Base-by-base conservation (phyloP, 1,139 yeast genomes). In the Hyphopichia buzzinii region DNA sequence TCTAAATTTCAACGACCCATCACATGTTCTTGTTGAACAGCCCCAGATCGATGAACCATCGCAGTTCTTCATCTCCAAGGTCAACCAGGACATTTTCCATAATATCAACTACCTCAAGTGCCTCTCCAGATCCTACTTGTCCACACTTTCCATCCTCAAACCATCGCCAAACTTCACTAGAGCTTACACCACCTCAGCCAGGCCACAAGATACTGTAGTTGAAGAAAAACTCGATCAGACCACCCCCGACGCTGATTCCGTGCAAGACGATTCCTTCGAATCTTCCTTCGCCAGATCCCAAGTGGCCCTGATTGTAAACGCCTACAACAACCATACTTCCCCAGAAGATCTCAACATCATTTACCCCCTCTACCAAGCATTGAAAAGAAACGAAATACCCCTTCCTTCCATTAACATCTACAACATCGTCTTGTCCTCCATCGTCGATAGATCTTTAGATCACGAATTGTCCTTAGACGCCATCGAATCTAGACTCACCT, bases 401-500 rank as follows among this genome's bases (percentile, higher is more conserved):
- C 50, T 67, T 10, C 68, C 72, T 5, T 48, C 62, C 8, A 52
- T 62, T 8, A 62, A 59, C 4, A 45, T 55, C 8, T 71, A 66
- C 52, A 69, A 71, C 45, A 50, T 60, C 4, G 66, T 71, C 3
- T 54, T 71, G 38, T 39, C 44, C 21, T 67, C 74, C n/a, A 54
- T 71, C 2, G 41, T 55, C 1, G 29, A 40, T 29, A 52, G 77
- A 41, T 39, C 57, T 0, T 47, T 67, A 30, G 67, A 68, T 39
- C 41, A 38, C 23, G 57, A 54, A 8, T 16, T 33, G 2, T 38
- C 50, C 3, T 37, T 64, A 5, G 57, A 51, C 22, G 57, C 61
- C 14, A 57, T 64, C 12, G 77, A 71, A 44, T 46, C 53, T 17
- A 60, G 61, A 48, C 64, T 83, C 49, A 82, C 86, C 3, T 77